A percentile compares a stretch with the other conserved stretches of the same genome.
These are phyloP conservation scores for Physcomitrellopsis africana DNA, from an alignment of 225 moss, liverwort and hornwort genomes.

Conservation along the genomic window DNA sequence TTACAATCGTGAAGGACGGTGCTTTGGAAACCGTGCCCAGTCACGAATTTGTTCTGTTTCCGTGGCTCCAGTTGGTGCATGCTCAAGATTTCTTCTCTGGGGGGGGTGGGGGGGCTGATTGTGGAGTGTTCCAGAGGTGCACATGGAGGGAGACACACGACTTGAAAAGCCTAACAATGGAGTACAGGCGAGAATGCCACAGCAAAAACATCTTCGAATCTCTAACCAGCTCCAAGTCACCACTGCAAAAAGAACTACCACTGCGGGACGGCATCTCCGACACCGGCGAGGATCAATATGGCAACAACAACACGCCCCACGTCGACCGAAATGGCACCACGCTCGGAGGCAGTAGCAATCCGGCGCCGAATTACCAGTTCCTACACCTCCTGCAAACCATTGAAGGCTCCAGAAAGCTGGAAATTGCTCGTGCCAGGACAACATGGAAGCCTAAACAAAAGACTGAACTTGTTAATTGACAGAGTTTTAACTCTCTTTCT, in stretches of 20 bases:
- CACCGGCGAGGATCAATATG: no score
- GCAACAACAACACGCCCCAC: not conserved
- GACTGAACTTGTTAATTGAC: not conserved
- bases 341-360: no score
- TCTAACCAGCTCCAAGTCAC: slow-evolving; percentile 35
- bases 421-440: slow-evolving; percentile 29
- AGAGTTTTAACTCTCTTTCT: no score
- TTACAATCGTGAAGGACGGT: no score
- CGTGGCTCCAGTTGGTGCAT: no score
- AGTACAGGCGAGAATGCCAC: slow-evolving; percentile 49
- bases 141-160: slow-evolving; percentile 41
- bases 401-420: slow-evolving; percentile 8
- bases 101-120: not conserved
- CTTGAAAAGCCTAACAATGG: slow-evolving; percentile 43
- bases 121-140: slow-evolving; percentile 47
- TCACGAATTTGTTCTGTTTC: no score
- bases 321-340: not conserved
- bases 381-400: slow-evolving; percentile 34
- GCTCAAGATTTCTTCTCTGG: no score
- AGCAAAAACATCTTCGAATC: slow-evolving; percentile 37
- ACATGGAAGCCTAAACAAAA: slow-evolving; percentile 28
- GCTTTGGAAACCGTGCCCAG: no score
- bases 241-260: not conserved
- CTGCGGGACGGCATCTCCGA: no score
- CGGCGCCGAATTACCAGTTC: slow-evolving; percentile 21